phyloP scores from a whole-genome alignment of 2,329 filamentous ascomycete genomes.

The Rhytidhysteron rufulum region DNA sequence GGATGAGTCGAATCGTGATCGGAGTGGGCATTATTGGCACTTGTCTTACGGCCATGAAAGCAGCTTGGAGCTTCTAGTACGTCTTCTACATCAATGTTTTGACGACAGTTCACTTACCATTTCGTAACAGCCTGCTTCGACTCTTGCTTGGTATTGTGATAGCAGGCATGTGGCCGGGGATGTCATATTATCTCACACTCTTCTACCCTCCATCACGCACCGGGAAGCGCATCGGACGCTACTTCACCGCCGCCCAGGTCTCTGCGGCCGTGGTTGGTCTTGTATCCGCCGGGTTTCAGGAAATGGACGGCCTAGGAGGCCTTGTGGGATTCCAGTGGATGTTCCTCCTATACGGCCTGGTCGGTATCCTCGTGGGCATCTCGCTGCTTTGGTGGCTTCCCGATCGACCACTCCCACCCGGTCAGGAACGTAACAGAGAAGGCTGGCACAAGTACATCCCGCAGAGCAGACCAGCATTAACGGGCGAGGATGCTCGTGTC shows the following conservation, averaged over 20 bases:
- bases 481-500: constrained; percentile 70
- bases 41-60: constrained; percentile 77
- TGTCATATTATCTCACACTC: constrained; percentile 87
- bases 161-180: constrained; percentile 92
- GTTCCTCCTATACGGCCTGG: constrained; percentile 82
- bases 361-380: constrained; percentile 69
- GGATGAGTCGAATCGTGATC: constrained; percentile 90
- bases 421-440: constrained; percentile 51
- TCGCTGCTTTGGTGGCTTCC: constrained; percentile 85
- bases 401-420: constrained; percentile 73
- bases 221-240: constrained; percentile 82
- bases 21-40: constrained; percentile 80
- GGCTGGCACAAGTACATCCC: constrained; percentile 65
- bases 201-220: constrained; percentile 87
- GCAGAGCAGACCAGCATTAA: constrained; percentile 64
- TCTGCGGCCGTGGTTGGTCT: constrained; percentile 86
- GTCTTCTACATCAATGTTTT: too few relatives aligned
- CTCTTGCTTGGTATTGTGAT: constrained; percentile 83
- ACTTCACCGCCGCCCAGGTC: constrained; percentile 84
- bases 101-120: too few relatives aligned
- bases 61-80: constrained; percentile 79
- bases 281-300: constrained; percentile 85
- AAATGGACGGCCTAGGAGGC: constrained; percentile 76
- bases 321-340: constrained; percentile 87
- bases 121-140: constrained; percentile 60